Conservation (phyloP, 2,329 filamentous ascomycete species). For the Beauveria scarabaeidicola region DNA sequence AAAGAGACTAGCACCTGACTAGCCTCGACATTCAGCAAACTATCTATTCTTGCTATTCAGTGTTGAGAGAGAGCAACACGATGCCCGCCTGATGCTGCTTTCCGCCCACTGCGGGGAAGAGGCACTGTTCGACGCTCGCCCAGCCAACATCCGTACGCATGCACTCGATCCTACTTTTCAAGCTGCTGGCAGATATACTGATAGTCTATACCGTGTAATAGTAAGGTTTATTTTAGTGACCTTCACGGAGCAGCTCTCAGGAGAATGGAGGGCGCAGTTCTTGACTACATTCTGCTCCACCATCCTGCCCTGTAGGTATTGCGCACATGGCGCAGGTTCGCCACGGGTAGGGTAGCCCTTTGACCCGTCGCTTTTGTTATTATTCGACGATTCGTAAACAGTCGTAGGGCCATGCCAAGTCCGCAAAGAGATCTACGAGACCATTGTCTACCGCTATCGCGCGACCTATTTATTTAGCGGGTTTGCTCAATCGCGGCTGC, state of each 20-base stretch:
- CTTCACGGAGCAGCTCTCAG: too few species aligned
- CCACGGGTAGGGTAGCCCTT: not conserved
- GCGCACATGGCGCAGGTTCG: not conserved
- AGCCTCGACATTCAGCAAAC: not conserved
- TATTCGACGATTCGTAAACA: too few species aligned
- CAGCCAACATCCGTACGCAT: not conserved
- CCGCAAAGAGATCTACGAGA: not conserved
- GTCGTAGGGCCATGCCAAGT: not conserved
- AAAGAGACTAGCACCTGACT: not conserved
- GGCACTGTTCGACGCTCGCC: not conserved
- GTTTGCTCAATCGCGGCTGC: not conserved
- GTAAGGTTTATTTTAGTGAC: too few species aligned
- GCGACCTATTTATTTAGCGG: too few species aligned
- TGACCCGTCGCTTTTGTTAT: not conserved
- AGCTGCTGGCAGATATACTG: not conserved
- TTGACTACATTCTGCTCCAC: too few species aligned
- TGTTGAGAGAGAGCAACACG: not conserved
- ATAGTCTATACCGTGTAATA: not conserved
- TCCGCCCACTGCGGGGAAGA: not conserved
- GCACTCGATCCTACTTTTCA: not conserved
- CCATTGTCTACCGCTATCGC: not conserved
- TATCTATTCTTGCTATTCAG: not conserved
- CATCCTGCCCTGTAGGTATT: too few species aligned
- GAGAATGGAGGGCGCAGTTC: not conserved
- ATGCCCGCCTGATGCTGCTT: not conserved